Evolutionary conservation across 2,329 filamentous ascomycete species (phyloP), one percentile per base, ranked within the genome.

Genomic region (Fusarium nelsonii): DNA sequence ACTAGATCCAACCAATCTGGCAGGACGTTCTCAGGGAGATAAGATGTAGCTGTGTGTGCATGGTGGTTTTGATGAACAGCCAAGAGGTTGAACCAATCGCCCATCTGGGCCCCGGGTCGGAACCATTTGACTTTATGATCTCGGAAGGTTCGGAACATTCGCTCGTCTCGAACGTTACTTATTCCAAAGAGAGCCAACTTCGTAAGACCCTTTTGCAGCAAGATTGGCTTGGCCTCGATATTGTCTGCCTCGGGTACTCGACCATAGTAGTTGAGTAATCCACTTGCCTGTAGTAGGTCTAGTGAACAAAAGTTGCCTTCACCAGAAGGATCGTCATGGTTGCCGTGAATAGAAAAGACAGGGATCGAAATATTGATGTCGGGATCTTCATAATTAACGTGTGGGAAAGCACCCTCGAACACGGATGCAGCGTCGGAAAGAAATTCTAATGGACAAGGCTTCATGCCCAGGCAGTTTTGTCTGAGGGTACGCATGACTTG

Each of bases 281-380:
- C 96, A 0, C 94, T 93, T 2, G 96, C 91, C 78, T 98, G 94
- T 6, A 99, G 85, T 16, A 99, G 81, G 78, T 99, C 96, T 12
- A 99, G 85, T 0, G 95, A 94, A 68, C 96, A 97, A 69, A 91
- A 91, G 77, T 97, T 93, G 12, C 94, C 96, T 74, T 97, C 94
- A 11, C 96, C 96, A n/a, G 94, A 97, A 0, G 96, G 96, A 77
- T 99, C 96, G 76, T 99, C 96, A 77, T 99, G 96, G 75, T 99
- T 99, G 45, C 96, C 96, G 74, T 99, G 97, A 40, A 99, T 99
- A 1, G 95, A 97, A 77, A 99, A 99, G 30, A 99, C 94, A 0
- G 96, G 96, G 58, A 98, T 97, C 2, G 94, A 93, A 64, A 99
- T 89, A 75, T 99, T 99, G 79, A 99, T 97, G 74, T 99, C 93